A percentile compares a stretch with the other conserved stretches of the same genome.
Evolutionary conservation across 345 rosid species (phyloP).

Genomic region (Populus alba): DNA sequence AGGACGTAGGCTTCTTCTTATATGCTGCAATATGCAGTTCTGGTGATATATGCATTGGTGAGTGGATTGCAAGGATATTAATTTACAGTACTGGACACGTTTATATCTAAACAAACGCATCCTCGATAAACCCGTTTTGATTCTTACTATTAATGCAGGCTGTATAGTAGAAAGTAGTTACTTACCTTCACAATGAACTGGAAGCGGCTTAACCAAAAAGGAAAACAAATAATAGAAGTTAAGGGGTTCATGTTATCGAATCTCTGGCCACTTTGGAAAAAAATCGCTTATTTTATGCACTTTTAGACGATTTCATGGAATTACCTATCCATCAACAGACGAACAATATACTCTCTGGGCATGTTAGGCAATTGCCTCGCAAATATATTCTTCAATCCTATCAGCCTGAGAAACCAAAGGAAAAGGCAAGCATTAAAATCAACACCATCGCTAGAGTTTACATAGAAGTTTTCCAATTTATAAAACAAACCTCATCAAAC

Average conservation of each 20-base stretch:
- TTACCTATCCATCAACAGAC: conserved; percentile 99
- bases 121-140: neutral
- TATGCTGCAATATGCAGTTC: neutral
- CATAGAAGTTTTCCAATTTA: neutral
- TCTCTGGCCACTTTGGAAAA: neutral
- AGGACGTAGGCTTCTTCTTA: neutral
- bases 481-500: neutral
- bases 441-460: neutral
- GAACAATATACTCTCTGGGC: conserved; percentile 99
- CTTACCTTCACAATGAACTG: neutral
- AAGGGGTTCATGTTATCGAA: neutral
- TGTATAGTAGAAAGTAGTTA: neutral
- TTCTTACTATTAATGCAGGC: neutral
- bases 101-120: neutral
- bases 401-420: conserved; percentile 57
- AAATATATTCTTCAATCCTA: conserved; percentile 97
- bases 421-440: conserved; percentile 5
- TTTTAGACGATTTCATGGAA: conserved; percentile 17
- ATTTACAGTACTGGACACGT: neutral
- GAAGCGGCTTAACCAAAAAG: neutral
- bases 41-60: neutral
- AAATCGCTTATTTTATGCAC: neutral
- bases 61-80: neutral
- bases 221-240: neutral
- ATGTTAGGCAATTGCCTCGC: conserved; percentile 96